phyloP scores from a whole-genome alignment of 1,284 basidiomycete genomes.

The Tilletia setariae region DNA sequence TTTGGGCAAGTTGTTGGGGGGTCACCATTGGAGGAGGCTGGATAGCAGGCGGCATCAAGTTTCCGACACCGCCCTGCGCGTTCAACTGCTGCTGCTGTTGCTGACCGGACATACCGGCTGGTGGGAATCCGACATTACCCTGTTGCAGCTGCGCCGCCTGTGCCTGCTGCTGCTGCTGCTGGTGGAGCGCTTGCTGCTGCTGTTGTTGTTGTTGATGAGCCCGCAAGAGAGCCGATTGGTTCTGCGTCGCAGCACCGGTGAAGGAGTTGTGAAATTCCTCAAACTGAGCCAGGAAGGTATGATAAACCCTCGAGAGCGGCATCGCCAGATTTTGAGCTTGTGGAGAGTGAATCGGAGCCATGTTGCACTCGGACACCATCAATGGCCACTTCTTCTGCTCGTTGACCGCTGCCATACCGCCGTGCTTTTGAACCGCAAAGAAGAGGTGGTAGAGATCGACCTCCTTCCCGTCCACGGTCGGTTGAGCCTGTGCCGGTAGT shows the following conservation, averaged over 20 bases:
- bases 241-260: background rate
- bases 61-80: background rate
- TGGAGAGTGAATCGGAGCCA: conserved; percentile 9
- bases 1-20: background rate
- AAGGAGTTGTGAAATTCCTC: background rate
- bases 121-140: background rate
- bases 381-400: conserved; percentile 10
- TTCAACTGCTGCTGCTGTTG: background rate
- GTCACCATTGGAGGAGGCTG: background rate
- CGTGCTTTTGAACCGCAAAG: conserved; percentile 5
- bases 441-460: background rate
- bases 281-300: background rate
- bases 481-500: background rate
- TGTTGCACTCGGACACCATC: background rate
- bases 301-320: conserved; percentile 2
- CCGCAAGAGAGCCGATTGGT: background rate
- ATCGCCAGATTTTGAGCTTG: conserved; percentile 8
- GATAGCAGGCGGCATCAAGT: background rate
- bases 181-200: background rate
- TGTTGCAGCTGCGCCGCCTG: background rate
- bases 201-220: conserved; percentile 1
- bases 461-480: background rate
- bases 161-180: conserved; percentile 9
- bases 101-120: background rate
- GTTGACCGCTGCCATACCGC: conserved; percentile 10